Percentiles rank a stretch among this genome's conserved stretches.
These are phyloP conservation scores for Ailanthus altissimus DNA, from an alignment of 345 rosid species.

Conservation along the genomic window DNA sequence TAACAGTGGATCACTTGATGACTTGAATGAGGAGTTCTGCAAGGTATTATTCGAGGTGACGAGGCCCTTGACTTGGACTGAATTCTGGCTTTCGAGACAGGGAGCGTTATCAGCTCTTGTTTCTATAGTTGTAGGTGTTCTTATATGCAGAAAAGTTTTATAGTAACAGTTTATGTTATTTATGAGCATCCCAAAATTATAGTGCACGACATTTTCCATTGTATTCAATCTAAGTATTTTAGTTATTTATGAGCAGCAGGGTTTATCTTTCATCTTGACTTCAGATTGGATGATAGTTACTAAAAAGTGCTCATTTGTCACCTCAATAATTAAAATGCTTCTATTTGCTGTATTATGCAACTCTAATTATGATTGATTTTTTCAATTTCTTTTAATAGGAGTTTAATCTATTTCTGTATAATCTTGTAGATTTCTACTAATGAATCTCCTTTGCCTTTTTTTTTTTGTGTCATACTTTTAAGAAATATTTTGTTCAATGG, in stretches of 20 bases:
- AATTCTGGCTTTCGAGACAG: constrained; percentile 80
- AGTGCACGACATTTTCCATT: neutral
- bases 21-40: constrained; percentile 59
- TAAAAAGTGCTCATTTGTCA: neutral
- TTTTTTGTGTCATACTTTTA: neutral
- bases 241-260: constrained; percentile 4
- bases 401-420: neutral
- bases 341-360: neutral
- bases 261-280: neutral
- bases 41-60: constrained; percentile 54
- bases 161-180: neutral
- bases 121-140: constrained; percentile 47
- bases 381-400: neutral
- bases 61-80: constrained; percentile 76
- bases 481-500: neutral
- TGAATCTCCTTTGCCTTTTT: neutral
- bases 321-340: neutral
- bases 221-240: constrained; percentile 11
- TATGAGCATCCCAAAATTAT: constrained; percentile 4
- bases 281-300: neutral
- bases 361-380: neutral
- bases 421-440: neutral
- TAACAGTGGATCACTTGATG: constrained; percentile 66
- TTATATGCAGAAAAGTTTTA: constrained; percentile 44
- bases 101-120: constrained; percentile 60